Base-by-base conservation (phyloP, 169 alveolate species). In the Plasmodium berghei region DNA sequence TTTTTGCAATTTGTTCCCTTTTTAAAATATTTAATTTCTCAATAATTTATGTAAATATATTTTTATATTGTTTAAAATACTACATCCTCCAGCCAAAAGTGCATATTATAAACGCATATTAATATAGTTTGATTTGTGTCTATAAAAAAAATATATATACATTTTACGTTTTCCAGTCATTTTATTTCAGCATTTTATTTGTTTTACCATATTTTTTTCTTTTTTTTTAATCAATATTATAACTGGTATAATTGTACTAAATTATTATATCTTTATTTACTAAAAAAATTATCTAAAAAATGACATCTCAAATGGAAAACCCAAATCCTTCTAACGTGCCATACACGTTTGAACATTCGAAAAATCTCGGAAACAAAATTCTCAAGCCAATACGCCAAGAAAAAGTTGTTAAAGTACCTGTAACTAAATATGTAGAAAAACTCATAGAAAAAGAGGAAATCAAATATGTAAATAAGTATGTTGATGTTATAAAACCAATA, bases 321-420 rank as follows among this genome's bases (percentile, higher is more conserved):
- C 2, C 42, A n/a, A 34, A 9, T 8, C 34, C 63, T 34, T 46
- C 63, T 14, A 75, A 24, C 46, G 67, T 75, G 22, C 89, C 89
- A 8, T 75, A 63, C 20, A 75, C 75, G 58, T 75, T 75, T 58
- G 90, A 83, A 61, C 80, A 83, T 71, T 66, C 90, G 40, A 83
- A 71, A 83, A 54, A 66, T 61, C 45, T 83, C 16, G 74, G 83
- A 16, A 83, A 69, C 18, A 66, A 83, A 83, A 83, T 83, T 49
- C 90, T 83, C 10, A 83, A 83, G 62, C 90, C 90, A 28, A 83
- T 83, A 66, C 85, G 80, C 45, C 90, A 83, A 71, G 90, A 83
- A 69, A 83, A 83, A 48, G 40, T 83, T 18, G 90, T 83, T 58
- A 83, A 59, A 18, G 90, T 83, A 46, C 90, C 90, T 48, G 90